Base-by-base conservation (phyloP, 1,139 yeast genomes). In the Magnusiomyces suaveolens region DNA sequence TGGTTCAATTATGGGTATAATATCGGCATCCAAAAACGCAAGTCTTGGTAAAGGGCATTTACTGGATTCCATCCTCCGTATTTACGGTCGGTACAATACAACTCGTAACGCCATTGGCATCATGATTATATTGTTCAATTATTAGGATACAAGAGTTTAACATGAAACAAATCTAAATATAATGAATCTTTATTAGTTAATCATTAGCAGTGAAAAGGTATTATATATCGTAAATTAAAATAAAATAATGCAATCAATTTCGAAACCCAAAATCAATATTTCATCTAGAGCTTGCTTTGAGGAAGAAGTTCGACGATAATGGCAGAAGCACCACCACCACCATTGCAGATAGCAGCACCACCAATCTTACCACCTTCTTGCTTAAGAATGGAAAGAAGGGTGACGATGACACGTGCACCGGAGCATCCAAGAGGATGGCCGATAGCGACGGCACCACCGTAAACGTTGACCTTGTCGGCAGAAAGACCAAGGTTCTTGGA, bases 371-470 rank as follows among this genome's bases (percentile, higher is more conserved):
- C 97, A 52, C 64, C 64, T 66, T 74, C 77, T 74, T 89, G 96
- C 47, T 73, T 64, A 68, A 92, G 79, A 16, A 89, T 86, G 55
- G 85, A 79, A 59, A 86, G 70, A 71, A 92, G 78, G 50, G 97
- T 92, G 62, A 87, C 88, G 57, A 90, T 80, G 66, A 92, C 81
- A 77, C 98, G 84, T 48, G 97, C 97, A 71, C 98, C 98, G 23
- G 96, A 86, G 75, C 96, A 87, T 58, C 97, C 98, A 66, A 92
- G 80, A 66, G 98, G 97, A 71, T 92, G 97, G 52, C 97, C 97
- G 63, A 92, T 71, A 51, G 97, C 97, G 60, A 92, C 97, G 46
- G 97, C 97, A 72, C 97, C 98, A 72, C 98, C 98, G 71, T 90
- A 90, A 56, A 84, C 95, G 68, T 92, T 92, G 60, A 90, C 81